phyloP scores from a whole-genome alignment of 208 protist genomes.

The Leishmania lainsoni region DNA sequence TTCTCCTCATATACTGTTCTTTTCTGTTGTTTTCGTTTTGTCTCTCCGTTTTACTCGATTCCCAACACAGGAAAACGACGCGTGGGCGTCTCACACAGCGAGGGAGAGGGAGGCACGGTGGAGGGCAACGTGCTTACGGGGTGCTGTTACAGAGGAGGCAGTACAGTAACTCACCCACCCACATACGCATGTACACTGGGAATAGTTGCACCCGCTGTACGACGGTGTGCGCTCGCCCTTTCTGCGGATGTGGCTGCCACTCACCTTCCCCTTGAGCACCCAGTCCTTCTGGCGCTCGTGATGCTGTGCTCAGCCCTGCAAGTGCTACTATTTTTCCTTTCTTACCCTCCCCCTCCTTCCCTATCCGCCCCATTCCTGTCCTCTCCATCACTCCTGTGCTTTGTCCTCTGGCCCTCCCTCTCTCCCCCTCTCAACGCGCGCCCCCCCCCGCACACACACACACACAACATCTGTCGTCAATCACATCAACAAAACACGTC shows the following conservation, averaged over 20 bases:
- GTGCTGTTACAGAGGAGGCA: not conserved
- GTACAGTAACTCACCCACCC: not conserved
- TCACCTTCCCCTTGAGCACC: not conserved
- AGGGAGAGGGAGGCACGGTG: not conserved
- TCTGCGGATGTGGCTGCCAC: not conserved
- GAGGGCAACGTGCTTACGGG: not conserved
- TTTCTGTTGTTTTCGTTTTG: conserved; percentile 11
- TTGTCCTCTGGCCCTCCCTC: not conserved
- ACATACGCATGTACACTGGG: not conserved
- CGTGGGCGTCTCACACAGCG: not conserved
- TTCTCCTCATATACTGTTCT: conserved; percentile 3
- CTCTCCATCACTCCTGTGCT: not conserved
- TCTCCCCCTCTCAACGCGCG: not conserved
- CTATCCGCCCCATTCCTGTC: not conserved
- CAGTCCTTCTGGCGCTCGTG: no score
- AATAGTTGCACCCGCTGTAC: not conserved
- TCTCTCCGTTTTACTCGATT: conserved; percentile 10
- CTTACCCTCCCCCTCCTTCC: not conserved
- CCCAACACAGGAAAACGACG: conserved; percentile 12
- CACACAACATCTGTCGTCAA: not conserved
- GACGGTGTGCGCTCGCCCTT: not conserved
- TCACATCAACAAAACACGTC: not conserved
- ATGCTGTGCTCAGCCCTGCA: no score
- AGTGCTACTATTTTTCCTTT: not conserved
- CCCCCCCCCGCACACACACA: not conserved